Percentiles rank a stretch among this genome's conserved stretches.
These are phyloP conservation scores for Myxozyma nipponensis DNA, from an alignment of 805 yeast species.

Conservation along the genomic window DNA sequence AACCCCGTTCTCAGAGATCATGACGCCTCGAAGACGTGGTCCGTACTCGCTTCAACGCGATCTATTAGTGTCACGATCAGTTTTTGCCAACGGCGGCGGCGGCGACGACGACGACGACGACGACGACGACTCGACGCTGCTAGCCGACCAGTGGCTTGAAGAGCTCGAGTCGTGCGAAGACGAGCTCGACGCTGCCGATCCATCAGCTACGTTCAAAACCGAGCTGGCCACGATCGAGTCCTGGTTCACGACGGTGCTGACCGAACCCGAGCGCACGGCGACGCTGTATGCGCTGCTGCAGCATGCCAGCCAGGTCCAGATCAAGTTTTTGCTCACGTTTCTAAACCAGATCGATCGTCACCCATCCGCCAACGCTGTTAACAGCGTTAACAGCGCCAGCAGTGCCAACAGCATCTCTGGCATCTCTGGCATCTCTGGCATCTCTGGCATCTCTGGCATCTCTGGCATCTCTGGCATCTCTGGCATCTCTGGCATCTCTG, in stretches of 20 bases:
- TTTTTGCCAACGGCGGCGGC: neutral
- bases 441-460: neutral
- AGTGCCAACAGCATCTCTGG: neutral
- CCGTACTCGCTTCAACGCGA: too few relatives aligned
- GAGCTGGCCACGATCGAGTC: conserved; percentile 39
- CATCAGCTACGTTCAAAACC: conserved; percentile 35
- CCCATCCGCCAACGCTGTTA: conserved; percentile 29
- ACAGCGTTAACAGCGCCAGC: neutral
- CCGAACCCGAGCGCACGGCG: conserved; percentile 40
- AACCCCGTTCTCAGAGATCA: neutral
- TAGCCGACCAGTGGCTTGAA: conserved; percentile 37
- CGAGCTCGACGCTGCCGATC: conserved; percentile 34
- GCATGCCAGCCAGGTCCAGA: conserved; percentile 37
- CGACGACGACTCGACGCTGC: neutral
- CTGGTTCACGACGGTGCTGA: conserved; percentile 40
- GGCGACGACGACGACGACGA: neutral
- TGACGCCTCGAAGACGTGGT: too few relatives aligned
- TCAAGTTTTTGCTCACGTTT: conserved; percentile 36
- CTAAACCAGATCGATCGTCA: conserved; percentile 33
- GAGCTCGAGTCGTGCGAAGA: conserved; percentile 32
- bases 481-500: neutral
- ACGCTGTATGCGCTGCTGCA: conserved; percentile 39
- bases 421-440: neutral
- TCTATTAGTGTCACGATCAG: too few relatives aligned
- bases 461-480: neutral